phyloP scores from a whole-genome alignment of 805 yeast species.

The Saturnispora gosingensis region DNA sequence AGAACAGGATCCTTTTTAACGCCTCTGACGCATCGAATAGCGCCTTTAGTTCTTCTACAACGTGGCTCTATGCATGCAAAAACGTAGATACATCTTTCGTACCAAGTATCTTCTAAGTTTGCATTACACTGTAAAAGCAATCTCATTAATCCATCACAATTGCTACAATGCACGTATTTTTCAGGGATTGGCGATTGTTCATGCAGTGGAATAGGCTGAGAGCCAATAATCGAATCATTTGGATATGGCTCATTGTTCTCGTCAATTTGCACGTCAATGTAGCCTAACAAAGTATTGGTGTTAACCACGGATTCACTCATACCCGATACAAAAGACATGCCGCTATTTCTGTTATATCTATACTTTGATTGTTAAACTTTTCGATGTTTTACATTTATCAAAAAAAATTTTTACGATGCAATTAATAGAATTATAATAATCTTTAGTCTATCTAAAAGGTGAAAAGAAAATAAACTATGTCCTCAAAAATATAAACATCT shows the following conservation, averaged over 20 bases:
- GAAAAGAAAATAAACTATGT: neutral
- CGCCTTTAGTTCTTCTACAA: conserved; percentile 65
- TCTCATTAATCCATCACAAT: conserved; percentile 55
- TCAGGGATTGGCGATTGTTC: conserved; percentile 47
- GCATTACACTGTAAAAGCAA: conserved; percentile 73
- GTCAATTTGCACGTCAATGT: conserved; percentile 50
- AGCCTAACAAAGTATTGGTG: conserved; percentile 47
- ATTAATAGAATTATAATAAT: neutral
- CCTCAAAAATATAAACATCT: neutral
- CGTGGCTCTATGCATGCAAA: conserved; percentile 57
- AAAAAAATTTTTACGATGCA: neutral
- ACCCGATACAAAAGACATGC: conserved; percentile 13
- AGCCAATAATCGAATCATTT: conserved; percentile 78
- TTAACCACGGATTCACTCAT: conserved; percentile 11
- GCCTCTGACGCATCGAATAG: conserved; percentile 71
- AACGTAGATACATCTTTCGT: conserved; percentile 75
- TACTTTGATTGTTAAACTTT: neutral
- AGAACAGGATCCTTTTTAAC: conserved; percentile 49
- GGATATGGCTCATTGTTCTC: conserved; percentile 36
- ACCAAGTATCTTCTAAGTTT: conserved; percentile 59
- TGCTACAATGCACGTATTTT: conserved; percentile 49
- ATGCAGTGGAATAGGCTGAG: conserved; percentile 64
- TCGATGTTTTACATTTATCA: neutral
- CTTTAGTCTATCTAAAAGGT: neutral
- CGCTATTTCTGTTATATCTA: neutral